Conservation (phyloP, 805 yeast genomes). For the Komagataella pseudopastoris region DNA sequence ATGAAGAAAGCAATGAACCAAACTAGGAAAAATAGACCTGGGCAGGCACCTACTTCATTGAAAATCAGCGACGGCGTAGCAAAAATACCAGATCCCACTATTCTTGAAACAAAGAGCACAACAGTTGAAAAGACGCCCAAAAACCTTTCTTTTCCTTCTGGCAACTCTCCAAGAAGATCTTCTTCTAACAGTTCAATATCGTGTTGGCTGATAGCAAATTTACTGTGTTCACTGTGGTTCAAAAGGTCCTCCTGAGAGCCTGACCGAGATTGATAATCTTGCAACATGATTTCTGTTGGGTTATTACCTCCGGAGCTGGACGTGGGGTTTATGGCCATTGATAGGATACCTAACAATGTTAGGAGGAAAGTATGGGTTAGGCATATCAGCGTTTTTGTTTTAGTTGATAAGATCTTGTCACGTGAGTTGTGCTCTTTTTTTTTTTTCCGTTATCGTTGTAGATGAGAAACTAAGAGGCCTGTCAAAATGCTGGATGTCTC, state of each 20-base stretch:
- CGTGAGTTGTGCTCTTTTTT: neutral
- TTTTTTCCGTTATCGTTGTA: too few species aligned
- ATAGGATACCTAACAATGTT: neutral
- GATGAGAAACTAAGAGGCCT: neutral
- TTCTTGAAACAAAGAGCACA: conserved; percentile 51
- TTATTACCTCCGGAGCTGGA: neutral
- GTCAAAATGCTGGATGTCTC: too few species aligned
- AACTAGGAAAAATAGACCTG: conserved; percentile 40
- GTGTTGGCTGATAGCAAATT: neutral
- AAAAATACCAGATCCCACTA: conserved; percentile 69
- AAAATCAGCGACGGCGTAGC: conserved; percentile 58
- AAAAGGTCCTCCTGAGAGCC: neutral
- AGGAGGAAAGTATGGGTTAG: neutral
- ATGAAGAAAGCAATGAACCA: conserved; percentile 53
- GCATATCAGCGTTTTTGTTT: neutral
- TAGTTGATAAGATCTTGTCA: neutral
- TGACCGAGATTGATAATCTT: neutral
- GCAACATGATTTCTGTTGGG: neutral
- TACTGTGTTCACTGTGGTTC: neutral
- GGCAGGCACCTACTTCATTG: conserved; percentile 56
- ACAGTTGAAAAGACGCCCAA: conserved; percentile 57
- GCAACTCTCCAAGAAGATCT: conserved; percentile 29
- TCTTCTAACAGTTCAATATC: neutral
- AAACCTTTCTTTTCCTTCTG: conserved; percentile 51
- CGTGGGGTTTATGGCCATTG: neutral